phyloP scores from a whole-genome alignment of 192 early-diverging fungal species.

The Phycomyces nitens region DNA sequence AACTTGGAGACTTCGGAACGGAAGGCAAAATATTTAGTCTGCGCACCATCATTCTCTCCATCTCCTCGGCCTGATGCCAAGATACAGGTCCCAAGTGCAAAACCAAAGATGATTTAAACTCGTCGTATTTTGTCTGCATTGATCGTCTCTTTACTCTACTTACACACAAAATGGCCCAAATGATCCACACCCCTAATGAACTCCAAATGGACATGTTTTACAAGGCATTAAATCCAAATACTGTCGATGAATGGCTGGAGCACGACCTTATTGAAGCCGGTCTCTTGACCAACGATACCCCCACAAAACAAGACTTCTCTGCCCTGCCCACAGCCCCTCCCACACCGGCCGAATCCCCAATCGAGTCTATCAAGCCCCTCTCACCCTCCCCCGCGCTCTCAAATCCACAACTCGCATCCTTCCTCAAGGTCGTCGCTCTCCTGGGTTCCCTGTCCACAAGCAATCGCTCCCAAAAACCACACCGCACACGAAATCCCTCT shows the following conservation, averaged over 20 bases:
- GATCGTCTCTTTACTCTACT: background rate
- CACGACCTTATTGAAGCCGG: conserved; percentile 41
- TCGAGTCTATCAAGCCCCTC: background rate
- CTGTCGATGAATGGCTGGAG: conserved; percentile 43
- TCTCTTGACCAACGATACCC: conserved; percentile 30
- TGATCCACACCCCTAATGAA: background rate
- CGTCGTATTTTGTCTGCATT: background rate
- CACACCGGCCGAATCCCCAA: background rate
- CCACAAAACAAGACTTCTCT: background rate
- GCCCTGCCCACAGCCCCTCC: background rate
- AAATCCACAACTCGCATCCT: background rate
- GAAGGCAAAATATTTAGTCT: no score
- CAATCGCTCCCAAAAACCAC: background rate
- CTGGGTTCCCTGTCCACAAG: background rate
- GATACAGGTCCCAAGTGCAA: background rate
- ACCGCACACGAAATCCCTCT: background rate
- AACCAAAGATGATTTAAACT: background rate
- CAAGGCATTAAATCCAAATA: background rate
- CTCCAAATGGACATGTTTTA: background rate
- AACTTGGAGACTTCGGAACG: no score
- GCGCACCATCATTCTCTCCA: background rate
- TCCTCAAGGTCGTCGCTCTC: conserved; percentile 1
- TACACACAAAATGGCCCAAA: background rate
- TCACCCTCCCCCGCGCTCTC: background rate
- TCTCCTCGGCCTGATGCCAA: background rate